Conservation (phyloP, 176 grass and related monocot species). For the Lolium perenne region DNA sequence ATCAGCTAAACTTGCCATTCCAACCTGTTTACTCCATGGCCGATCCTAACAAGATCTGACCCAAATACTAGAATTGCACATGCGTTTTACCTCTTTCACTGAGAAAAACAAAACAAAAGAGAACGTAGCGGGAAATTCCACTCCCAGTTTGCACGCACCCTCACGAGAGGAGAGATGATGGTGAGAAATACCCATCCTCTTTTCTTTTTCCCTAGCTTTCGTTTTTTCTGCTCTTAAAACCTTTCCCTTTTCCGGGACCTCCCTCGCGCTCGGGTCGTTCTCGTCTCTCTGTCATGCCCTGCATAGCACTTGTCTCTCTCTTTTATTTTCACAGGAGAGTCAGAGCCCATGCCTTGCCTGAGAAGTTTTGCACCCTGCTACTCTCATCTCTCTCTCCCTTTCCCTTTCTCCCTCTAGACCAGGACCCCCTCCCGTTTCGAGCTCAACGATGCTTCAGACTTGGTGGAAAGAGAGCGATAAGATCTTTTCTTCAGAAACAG, state of each 20-base stretch:
- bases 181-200: slow-evolving; percentile 31
- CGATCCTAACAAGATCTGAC: too few relatives aligned
- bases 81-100: too few relatives aligned
- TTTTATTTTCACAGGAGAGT: background rate
- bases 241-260: slow-evolving; percentile 12
- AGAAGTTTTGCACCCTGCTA: slow-evolving; percentile 35
- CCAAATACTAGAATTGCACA: too few relatives aligned
- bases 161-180: background rate
- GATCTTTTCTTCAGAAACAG: background rate
- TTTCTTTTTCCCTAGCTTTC: background rate
- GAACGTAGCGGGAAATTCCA: too few relatives aligned
- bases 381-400: background rate
- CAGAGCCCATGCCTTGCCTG: slow-evolving; percentile 43
- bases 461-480: background rate
- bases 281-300: slow-evolving; percentile 42
- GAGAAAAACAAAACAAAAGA: too few relatives aligned
- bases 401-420: background rate
- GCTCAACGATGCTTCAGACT: slow-evolving; percentile 31
- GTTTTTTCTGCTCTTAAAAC: background rate
- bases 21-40: too few relatives aligned
- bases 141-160: too few relatives aligned
- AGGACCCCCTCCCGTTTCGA: background rate
- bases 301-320: background rate
- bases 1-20: too few relatives aligned
- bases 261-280: background rate